Evolutionary conservation across 2,329 filamentous ascomycete genomes (phyloP).

Genomic region (Cordyceps fumosorosea): DNA sequence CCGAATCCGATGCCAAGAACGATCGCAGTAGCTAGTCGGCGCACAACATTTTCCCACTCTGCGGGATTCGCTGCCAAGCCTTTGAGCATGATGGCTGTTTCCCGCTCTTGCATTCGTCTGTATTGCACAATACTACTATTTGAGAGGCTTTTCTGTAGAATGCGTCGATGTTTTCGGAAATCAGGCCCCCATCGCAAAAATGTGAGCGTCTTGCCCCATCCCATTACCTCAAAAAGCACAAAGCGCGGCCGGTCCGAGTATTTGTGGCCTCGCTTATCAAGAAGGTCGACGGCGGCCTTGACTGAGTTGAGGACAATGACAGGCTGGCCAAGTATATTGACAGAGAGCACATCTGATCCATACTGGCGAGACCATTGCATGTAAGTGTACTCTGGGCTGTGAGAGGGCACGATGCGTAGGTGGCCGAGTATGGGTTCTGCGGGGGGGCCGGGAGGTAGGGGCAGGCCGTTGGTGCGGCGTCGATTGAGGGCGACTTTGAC

Average conservation of each 20-base stretch:
- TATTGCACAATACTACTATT: slow-evolving; percentile 30
- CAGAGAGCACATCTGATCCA: slow-evolving; percentile 36
- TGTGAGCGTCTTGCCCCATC: slow-evolving; percentile 40
- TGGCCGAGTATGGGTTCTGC: slow-evolving; percentile 37
- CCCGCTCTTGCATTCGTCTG: slow-evolving; percentile 28
- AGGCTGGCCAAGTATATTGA: slow-evolving; percentile 27
- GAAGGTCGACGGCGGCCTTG: slow-evolving; percentile 34
- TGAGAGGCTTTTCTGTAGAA: slow-evolving; percentile 38
- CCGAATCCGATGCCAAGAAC: slow-evolving; percentile 39
- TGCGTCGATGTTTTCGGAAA: slow-evolving; percentile 37
- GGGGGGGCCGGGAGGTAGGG: slow-evolving; percentile 27
- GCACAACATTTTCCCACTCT: slow-evolving; percentile 31
- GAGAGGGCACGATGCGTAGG: slow-evolving; percentile 33
- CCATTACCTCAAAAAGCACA: slow-evolving; percentile 36
- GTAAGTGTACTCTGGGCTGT: slow-evolving; percentile 26
- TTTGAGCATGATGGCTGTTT: slow-evolving; percentile 24
- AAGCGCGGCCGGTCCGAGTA: slow-evolving; percentile 41
- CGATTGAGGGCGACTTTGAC: not conserved
- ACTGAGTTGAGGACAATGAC: slow-evolving; percentile 39
- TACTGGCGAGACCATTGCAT: slow-evolving; percentile 36
- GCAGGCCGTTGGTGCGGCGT: slow-evolving; percentile 11
- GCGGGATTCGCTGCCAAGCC: slow-evolving; percentile 26
- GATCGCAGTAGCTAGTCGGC: slow-evolving; percentile 34
- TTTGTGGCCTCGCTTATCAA: slow-evolving; percentile 38
- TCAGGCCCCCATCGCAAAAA: slow-evolving; percentile 36